phyloP scores from a whole-genome alignment of 2,329 filamentous ascomycete genomes.

The Cordyceps fumosorosea region DNA sequence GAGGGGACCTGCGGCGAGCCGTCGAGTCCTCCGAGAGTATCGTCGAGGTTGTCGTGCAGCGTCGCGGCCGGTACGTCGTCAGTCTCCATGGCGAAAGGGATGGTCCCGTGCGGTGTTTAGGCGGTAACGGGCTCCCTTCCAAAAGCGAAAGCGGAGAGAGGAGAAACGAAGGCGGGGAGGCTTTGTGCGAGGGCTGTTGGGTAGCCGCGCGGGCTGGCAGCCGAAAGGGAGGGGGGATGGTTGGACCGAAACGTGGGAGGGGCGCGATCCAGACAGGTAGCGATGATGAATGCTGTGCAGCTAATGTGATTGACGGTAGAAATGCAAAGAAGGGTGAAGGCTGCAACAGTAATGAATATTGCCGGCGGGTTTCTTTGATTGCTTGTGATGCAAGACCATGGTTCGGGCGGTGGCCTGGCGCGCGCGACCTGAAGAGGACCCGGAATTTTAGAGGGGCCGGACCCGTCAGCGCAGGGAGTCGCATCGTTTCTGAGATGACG shows the following conservation, averaged over 20 bases:
- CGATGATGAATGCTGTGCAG: background rate
- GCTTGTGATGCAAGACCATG: constrained; percentile 14
- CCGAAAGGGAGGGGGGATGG: background rate
- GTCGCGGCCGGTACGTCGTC: constrained; percentile 12
- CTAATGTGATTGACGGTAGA: background rate
- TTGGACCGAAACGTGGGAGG: background rate
- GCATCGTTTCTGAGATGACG: background rate
- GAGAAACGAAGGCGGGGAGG: background rate
- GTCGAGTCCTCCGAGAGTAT: constrained; percentile 44
- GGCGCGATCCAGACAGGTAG: background rate
- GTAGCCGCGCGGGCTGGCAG: constrained; percentile 9
- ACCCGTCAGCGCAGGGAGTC: background rate
- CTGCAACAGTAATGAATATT: constrained; percentile 11
- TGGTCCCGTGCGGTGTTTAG: background rate
- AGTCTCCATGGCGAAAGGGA: constrained; percentile 15
- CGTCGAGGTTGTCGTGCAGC: constrained; percentile 37
- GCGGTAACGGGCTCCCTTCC: background rate
- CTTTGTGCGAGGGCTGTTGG: background rate
- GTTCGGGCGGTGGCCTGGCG: constrained; percentile 16
- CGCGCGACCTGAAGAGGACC: constrained; percentile 15
- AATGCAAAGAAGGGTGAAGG: background rate
- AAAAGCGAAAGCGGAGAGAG: background rate
- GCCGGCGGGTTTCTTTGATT: background rate
- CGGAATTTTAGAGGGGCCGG: constrained; percentile 27
- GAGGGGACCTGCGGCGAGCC: constrained; percentile 35